These are phyloP conservation scores for Coemansia sp. DNA, from an alignment of 192 early-diverging fungal species.

Conservation along the genomic window DNA sequence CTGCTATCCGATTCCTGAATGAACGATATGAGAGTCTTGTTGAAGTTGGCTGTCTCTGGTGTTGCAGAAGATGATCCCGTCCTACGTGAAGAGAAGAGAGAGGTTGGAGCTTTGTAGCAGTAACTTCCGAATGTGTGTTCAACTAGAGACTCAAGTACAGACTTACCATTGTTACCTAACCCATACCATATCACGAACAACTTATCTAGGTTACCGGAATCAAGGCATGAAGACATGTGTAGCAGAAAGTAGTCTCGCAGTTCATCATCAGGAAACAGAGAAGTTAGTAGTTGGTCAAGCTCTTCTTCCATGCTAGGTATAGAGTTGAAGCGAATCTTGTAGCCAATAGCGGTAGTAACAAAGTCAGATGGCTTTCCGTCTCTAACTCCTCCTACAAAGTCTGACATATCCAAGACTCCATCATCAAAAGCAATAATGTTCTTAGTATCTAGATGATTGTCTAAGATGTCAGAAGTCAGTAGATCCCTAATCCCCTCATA, in stretches of 20 bases:
- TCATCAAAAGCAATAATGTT: constrained; percentile 26
- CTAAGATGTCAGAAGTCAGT: background rate
- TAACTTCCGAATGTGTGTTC: constrained; percentile 22
- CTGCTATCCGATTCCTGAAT: constrained; percentile 18
- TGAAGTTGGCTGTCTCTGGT: constrained; percentile 14
- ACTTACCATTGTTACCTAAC: constrained; percentile 23
- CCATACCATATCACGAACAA: constrained; percentile 18
- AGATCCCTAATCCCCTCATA: background rate
- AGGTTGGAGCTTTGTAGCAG: constrained; percentile 20
- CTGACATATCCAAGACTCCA: constrained; percentile 11
- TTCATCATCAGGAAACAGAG: constrained; percentile 3
- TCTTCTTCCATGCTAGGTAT: background rate
- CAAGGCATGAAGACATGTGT: constrained; percentile 19
- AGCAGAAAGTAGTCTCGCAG: constrained; percentile 7
- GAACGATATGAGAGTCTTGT: constrained; percentile 20
- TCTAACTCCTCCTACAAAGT: background rate
- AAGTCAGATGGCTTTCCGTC: constrained; percentile 3
- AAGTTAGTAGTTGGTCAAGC: background rate
- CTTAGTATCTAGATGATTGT: background rate
- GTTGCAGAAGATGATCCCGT: constrained; percentile 13
- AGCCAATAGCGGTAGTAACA: background rate
- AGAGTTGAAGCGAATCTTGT: background rate
- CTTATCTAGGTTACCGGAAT: constrained; percentile 16
- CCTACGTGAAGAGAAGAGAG: constrained; percentile 15
- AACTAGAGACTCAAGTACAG: constrained; percentile 14